phyloP scores from a whole-genome alignment of 2,329 filamentous ascomycete species.

The Rutstroemia sp. region DNA sequence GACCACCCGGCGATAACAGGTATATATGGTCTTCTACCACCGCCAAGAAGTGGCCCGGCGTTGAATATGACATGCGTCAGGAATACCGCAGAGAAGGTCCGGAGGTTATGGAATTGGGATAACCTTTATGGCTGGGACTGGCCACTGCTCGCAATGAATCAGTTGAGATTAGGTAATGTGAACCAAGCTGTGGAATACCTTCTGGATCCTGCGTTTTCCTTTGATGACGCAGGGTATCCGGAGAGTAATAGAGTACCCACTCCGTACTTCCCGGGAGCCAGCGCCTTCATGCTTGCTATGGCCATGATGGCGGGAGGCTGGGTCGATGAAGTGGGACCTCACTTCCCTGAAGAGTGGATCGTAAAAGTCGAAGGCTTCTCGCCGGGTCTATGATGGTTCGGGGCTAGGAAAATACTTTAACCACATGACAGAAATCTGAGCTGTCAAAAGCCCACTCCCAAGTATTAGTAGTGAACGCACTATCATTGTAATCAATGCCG shows the following conservation, averaged over 20 bases:
- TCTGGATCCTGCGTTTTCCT: constrained; percentile 42
- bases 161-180: constrained; percentile 34
- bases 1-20: constrained; percentile 40
- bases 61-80: constrained; percentile 32
- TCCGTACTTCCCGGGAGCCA: constrained; percentile 48
- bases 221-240: constrained; percentile 50
- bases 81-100: constrained; percentile 34
- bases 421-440: too few relatives aligned
- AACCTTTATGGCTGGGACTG: constrained; percentile 41
- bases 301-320: constrained; percentile 52
- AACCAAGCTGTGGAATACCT: constrained; percentile 36
- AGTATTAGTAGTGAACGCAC: too few relatives aligned
- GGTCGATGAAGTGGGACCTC: constrained; percentile 38
- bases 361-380: constrained; percentile 43
- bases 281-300: constrained; percentile 42
- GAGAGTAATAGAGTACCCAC: constrained; percentile 45
- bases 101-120: constrained; percentile 35
- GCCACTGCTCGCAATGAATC: constrained; percentile 40
- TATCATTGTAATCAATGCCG: too few relatives aligned
- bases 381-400: constrained; percentile 48
- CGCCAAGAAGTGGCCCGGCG: constrained; percentile 24
- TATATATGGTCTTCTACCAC: constrained; percentile 37
- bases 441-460: too few relatives aligned
- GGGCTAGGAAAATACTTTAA: constrained; percentile 31
- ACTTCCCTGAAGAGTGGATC: constrained; percentile 43